A percentile compares a stretch with the other conserved stretches of the same genome.
Conservation (phyloP, 1,284 basidiomycete species). For the Omphalotus olearius region DNA sequence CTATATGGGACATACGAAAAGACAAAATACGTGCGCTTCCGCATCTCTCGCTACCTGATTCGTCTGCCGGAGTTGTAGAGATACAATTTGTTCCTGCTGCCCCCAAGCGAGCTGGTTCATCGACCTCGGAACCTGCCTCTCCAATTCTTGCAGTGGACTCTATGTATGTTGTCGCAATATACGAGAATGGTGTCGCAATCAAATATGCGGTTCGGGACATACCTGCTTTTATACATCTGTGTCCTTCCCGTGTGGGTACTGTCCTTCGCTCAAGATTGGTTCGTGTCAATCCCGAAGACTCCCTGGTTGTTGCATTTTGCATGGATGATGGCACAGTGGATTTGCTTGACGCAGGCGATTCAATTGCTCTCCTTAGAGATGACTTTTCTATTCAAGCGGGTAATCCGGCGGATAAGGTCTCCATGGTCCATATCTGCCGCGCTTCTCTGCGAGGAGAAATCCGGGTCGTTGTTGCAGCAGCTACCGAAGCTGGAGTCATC, state of each 20-base stretch:
- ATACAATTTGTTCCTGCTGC: constrained; percentile 39
- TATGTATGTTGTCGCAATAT: constrained; percentile 45
- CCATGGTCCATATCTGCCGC: constrained; percentile 47
- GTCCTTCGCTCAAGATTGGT: constrained; percentile 47
- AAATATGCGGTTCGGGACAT: constrained; percentile 46
- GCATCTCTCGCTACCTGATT: constrained; percentile 41
- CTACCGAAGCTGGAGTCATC: constrained; percentile 62
- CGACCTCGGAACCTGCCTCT: constrained; percentile 28
- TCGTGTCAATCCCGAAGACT: constrained; percentile 39
- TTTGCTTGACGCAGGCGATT: constrained; percentile 47
- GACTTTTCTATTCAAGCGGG: constrained; percentile 54
- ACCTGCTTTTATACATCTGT: constrained; percentile 36
- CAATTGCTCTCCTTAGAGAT: constrained; percentile 29
- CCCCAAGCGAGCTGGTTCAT: constrained; percentile 17
- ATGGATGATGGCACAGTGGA: constrained; percentile 63
- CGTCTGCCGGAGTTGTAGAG: constrained; percentile 43
- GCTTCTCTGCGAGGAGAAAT: constrained; percentile 45
- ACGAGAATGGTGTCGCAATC: constrained; percentile 53
- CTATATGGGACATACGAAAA: constrained; percentile 49
- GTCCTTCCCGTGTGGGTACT: constrained; percentile 38
- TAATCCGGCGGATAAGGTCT: constrained; percentile 48
- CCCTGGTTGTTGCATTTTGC: constrained; percentile 52
- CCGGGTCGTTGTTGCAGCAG: constrained; percentile 53
- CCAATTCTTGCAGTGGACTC: constrained; percentile 20
- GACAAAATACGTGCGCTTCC: constrained; percentile 36